Conservation (phyloP, 2,329 filamentous ascomycete genomes). For the Beauveria brongniartii region DNA sequence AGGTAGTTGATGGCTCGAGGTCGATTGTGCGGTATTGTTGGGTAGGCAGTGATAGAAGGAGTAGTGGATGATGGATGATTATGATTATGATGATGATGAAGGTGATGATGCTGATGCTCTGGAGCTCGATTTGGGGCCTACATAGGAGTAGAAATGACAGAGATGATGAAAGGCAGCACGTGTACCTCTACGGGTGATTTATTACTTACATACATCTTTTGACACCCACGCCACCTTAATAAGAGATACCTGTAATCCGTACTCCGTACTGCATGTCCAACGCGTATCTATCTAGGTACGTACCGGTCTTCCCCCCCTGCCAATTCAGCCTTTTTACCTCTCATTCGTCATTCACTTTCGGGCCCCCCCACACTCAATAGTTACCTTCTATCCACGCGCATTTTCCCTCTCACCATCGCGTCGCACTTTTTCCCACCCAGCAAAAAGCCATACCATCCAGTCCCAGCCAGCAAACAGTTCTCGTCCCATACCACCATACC, state of each 20-base stretch:
- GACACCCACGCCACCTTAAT: too few species aligned
- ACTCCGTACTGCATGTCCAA: not conserved
- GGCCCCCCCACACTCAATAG: not conserved
- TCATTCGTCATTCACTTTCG: conserved; percentile 15
- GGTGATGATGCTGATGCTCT: too few species aligned
- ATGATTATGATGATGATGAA: too few species aligned
- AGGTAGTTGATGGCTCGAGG: not conserved
- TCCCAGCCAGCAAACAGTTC: not conserved
- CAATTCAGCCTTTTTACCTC: conserved; percentile 12
- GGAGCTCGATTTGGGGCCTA: too few species aligned
- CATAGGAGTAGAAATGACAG: too few species aligned
- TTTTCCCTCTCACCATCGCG: conserved; percentile 15
- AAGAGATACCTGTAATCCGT: not conserved
- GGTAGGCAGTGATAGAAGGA: too few species aligned
- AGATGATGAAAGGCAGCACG: too few species aligned
- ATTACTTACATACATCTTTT: too few species aligned
- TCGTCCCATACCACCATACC: conserved; percentile 4
- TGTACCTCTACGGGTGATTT: too few species aligned
- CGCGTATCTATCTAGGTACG: not conserved
- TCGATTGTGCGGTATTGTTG: too few species aligned
- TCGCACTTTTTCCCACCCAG: conserved; percentile 12
- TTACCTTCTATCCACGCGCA: conserved; percentile 13
- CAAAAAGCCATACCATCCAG: conserved; percentile 11
- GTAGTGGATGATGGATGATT: too few species aligned
- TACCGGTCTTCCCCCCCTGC: not conserved